Evolutionary conservation across 176 grass and related monocot species (phyloP), one percentile per base, ranked within the genome.

Genomic region (Melocanna baccifera): DNA sequence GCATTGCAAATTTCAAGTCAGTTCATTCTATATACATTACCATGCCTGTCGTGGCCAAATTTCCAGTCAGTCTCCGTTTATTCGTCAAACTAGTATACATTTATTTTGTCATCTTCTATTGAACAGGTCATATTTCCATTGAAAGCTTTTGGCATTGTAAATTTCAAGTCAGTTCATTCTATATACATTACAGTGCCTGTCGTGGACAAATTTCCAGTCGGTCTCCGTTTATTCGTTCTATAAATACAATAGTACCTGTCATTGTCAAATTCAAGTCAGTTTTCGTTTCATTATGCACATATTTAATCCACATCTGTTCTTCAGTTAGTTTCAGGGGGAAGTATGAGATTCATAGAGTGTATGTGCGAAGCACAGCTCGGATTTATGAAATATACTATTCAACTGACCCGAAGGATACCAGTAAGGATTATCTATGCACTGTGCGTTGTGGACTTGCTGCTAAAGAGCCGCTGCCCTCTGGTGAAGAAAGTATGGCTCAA

Each of bases 361-460:
- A 99, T 69, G 86, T 92, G 19, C 65, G 75, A 84, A 96, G 93
- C 48, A 92, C 88, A 79, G 97, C 90, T 86, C 81, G 88, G 77
- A 86, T 87, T 86, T 99, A 87, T 87, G 97, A 99, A 79, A 85
- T 99, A 82, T 99, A 99, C 79, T 93, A 87, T 85, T 81, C 89
- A 73, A 88, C 86, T 76, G 75, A 89, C 53, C 12, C 36, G 43
- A 55, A 69, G 67, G 84, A 77, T 55, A 68, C 62, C 36, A 79
- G 40, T 45, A 96, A 90, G 81, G 96, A 96, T 62, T 99, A 99
- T 87, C 75, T 99, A 62, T 94, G 91, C 81, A 99, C 88, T 32
- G 91, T 96, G 23, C 88, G 83, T 37, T 99, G 93, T 91, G 89
- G 89, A 46, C 40, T 82, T 71, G 88, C 81, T 64, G 70, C 36